phyloP scores from a whole-genome alignment of 805 yeast species.

The Wickerhamomyces hampshirensis region DNA sequence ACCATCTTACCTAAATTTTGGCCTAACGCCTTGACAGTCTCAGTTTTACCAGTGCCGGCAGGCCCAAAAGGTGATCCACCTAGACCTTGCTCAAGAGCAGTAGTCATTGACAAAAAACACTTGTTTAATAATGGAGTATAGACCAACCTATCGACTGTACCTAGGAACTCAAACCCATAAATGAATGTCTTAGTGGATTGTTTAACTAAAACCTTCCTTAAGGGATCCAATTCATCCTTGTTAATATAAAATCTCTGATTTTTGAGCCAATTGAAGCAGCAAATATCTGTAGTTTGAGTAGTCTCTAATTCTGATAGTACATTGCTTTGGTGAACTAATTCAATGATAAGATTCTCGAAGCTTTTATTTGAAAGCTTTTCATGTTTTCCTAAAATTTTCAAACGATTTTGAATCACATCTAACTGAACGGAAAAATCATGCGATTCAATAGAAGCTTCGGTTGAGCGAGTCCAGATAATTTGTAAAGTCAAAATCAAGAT shows the following conservation, averaged over 20 bases:
- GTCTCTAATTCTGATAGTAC: conserved; percentile 25
- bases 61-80: conserved; percentile 97
- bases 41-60: conserved; percentile 97
- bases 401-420: conserved; percentile 8
- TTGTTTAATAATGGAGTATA: conserved; percentile 67
- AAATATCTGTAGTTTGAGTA: conserved; percentile 7
- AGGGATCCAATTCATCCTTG: conserved; percentile 17
- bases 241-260: conserved; percentile 44
- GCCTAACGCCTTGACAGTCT: conserved; percentile 80
- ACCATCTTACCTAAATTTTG: conserved; percentile 76
- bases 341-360: conserved; percentile 44
- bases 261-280: conserved; percentile 41
- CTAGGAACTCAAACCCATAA: conserved; percentile 84
- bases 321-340: conserved; percentile 55
- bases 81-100: conserved; percentile 62
- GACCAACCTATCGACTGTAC: conserved; percentile 68
- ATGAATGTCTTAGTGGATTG: conserved; percentile 46
- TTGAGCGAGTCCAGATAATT: conserved; percentile 44
- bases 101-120: conserved; percentile 64
- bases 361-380: not conserved
- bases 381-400: not conserved
- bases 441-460: conserved; percentile 29
- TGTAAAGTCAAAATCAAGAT: conserved; percentile 50
- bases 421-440: conserved; percentile 17
- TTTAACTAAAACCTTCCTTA: conserved; percentile 37